These are phyloP conservation scores for Cephaloascus albidus DNA, from an alignment of 805 yeast genomes.

Conservation along the genomic window DNA sequence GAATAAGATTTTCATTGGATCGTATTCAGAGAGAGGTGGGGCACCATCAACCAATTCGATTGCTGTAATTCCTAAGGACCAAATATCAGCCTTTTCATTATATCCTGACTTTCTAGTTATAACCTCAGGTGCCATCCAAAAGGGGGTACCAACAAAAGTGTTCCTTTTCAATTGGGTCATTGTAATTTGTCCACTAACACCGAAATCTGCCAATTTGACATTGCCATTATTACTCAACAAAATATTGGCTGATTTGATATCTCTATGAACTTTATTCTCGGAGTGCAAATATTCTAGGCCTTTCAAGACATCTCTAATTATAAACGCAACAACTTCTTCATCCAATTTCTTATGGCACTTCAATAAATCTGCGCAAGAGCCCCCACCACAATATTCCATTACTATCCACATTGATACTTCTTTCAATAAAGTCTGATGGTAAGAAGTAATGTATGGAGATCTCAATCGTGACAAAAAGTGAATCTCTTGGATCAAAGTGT, in stretches of 20 bases:
- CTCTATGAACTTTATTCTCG: constrained; percentile 77
- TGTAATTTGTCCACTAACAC: constrained; percentile 79
- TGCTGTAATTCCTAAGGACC: constrained; percentile 93
- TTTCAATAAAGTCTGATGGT: constrained; percentile 47
- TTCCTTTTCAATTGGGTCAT: constrained; percentile 41
- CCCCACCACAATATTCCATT: constrained; percentile 96
- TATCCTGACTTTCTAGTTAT: constrained; percentile 56
- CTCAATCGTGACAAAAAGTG: constrained; percentile 58
- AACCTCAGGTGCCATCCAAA: constrained; percentile 99
- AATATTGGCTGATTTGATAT: constrained; percentile 85
- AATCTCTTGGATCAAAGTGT: constrained; percentile 66
- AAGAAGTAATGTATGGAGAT: constrained; percentile 58
- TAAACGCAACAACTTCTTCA: constrained; percentile 53
- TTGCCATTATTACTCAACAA: constrained; percentile 59
- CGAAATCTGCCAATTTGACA: constrained; percentile 86
- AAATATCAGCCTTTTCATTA: constrained; percentile 82
- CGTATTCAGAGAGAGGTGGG: constrained; percentile 69
- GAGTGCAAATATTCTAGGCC: constrained; percentile 75
- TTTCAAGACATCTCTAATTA: constrained; percentile 51
- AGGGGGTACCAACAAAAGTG: constrained; percentile 92
- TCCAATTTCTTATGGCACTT: constrained; percentile 41
- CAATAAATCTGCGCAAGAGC: constrained; percentile 75
- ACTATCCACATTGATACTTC: constrained; percentile 76
- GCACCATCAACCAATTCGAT: constrained; percentile 76
- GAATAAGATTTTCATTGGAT: constrained; percentile 70